A percentile compares a stretch with the other conserved stretches of the same genome.
phyloP scores from a whole-genome alignment of 192 early-diverging fungal genomes.

The Thoreauomyces humboldtii region DNA sequence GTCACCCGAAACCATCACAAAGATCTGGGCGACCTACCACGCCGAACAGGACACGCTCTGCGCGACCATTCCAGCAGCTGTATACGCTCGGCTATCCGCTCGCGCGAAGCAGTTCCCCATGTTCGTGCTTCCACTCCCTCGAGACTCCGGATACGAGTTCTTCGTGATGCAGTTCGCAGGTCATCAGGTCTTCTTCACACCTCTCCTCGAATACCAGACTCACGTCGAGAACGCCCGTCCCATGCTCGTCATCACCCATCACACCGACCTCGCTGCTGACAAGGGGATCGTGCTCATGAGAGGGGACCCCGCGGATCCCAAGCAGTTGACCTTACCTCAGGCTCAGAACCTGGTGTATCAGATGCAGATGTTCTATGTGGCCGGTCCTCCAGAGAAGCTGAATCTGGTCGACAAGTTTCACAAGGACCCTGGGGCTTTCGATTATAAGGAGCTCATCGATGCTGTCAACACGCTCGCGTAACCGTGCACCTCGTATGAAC shows the following conservation, averaged over 20 bases:
- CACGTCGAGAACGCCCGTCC: constrained; percentile 74
- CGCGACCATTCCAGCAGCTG: constrained; percentile 55
- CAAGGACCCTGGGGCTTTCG: constrained; percentile 70
- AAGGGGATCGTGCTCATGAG: constrained; percentile 90
- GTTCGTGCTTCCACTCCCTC: constrained; percentile 85
- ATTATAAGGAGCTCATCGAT: constrained; percentile 44
- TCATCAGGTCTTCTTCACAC: constrained; percentile 84
- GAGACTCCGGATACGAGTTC: constrained; percentile 79
- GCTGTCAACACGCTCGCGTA: constrained; percentile 18
- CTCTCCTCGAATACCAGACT: constrained; percentile 82
- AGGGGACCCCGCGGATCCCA: constrained; percentile 58
- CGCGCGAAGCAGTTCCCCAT: constrained; percentile 1
- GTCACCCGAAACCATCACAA: constrained; percentile 29
- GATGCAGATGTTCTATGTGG: constrained; percentile 87
- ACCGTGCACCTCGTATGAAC: too few species aligned
- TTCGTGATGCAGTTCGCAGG: constrained; percentile 80
- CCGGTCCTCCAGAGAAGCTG: constrained; percentile 62
- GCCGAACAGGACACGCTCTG: constrained; percentile 55
- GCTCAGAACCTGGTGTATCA: constrained; percentile 77
- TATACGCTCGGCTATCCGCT: constrained; percentile 16
- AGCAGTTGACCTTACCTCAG: constrained; percentile 57
- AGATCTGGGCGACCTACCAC: constrained; percentile 79
- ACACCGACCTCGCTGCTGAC: constrained; percentile 74
- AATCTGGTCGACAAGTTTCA: constrained; percentile 77
- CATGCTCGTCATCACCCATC: constrained; percentile 81